Percentiles rank a stretch among this genome's conserved stretches.
Conservation (phyloP, 768 basidiomycete species). For the Auricularia cornea region DNA sequence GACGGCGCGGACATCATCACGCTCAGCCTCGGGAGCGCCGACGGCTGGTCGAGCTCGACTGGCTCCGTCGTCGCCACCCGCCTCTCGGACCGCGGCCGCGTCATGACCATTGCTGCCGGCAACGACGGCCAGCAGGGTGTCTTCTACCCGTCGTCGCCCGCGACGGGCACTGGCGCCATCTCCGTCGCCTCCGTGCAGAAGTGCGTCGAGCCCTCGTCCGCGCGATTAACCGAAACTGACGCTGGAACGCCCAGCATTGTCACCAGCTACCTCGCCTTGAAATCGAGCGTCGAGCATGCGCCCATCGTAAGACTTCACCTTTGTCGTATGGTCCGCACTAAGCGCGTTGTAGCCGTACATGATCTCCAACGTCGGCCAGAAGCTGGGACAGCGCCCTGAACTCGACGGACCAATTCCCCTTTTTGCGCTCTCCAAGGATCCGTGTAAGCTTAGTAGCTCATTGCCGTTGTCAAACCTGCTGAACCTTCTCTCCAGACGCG, state of each 20-base stretch:
- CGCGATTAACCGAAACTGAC: not conserved
- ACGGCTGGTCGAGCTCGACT: conserved; percentile 55
- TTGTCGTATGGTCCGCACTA: not conserved
- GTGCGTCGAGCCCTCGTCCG: no score
- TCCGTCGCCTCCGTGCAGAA: conserved; percentile 15
- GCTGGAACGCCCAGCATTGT: not conserved
- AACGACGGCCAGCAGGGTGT: conserved; percentile 45
- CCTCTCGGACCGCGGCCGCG: conserved; percentile 46
- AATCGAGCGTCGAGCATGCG: not conserved
- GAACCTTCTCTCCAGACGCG: not conserved
- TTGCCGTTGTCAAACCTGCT: not conserved
- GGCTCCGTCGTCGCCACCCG: conserved; percentile 49
- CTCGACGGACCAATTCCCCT: not conserved
- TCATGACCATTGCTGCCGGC: conserved; percentile 54
- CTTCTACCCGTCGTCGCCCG: conserved; percentile 26
- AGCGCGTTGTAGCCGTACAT: not conserved
- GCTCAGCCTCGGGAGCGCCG: conserved; percentile 50
- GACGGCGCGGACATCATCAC: conserved; percentile 58
- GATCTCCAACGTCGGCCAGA: not conserved
- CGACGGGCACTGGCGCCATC: not conserved
- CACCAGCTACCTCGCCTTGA: not conserved
- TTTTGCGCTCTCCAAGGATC: not conserved
- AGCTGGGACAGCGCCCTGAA: not conserved
- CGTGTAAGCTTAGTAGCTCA: not conserved
- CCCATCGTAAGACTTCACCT: not conserved